These are phyloP conservation scores for Claviceps sp. DNA, from an alignment of 2,329 filamentous ascomycete genomes.

Conservation along the genomic window DNA sequence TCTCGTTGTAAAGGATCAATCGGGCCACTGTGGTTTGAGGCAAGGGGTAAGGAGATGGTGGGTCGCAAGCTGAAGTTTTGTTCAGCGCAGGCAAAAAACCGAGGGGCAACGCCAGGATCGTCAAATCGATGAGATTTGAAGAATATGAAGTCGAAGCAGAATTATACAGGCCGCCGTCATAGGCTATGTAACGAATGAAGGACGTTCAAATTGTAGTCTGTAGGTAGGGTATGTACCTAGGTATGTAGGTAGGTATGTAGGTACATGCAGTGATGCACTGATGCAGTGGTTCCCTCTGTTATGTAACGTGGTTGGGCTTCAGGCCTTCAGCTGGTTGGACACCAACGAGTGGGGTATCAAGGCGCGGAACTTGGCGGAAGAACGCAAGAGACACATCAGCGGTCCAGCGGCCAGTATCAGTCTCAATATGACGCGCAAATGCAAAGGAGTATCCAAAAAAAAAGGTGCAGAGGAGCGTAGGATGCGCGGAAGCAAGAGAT, in stretches of 20 bases:
- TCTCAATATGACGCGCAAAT: neutral
- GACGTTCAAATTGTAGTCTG: too few species aligned
- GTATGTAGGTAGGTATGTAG: neutral
- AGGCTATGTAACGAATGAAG: too few species aligned
- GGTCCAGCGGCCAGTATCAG: neutral
- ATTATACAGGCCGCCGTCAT: neutral
- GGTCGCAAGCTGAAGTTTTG: neutral
- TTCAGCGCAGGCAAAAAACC: neutral
- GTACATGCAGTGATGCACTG: neutral
- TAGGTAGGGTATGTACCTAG: too few species aligned
- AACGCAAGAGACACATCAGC: neutral
- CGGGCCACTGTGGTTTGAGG: neutral
- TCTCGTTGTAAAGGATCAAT: neutral
- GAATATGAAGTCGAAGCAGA: neutral
- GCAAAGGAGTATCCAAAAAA: too few species aligned
- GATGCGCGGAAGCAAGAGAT: too few species aligned
- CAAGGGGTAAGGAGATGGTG: neutral
- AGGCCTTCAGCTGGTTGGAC: neutral
- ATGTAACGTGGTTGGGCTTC: conserved; percentile 2
- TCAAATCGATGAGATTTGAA: neutral
- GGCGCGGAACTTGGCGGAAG: neutral
- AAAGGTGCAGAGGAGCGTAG: too few species aligned
- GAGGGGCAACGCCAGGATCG: neutral
- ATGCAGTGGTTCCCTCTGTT: neutral
- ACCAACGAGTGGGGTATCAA: neutral